Evolutionary conservation across 805 yeast genomes (phyloP).

Genomic region (Suhomyces xylopsoci): DNA sequence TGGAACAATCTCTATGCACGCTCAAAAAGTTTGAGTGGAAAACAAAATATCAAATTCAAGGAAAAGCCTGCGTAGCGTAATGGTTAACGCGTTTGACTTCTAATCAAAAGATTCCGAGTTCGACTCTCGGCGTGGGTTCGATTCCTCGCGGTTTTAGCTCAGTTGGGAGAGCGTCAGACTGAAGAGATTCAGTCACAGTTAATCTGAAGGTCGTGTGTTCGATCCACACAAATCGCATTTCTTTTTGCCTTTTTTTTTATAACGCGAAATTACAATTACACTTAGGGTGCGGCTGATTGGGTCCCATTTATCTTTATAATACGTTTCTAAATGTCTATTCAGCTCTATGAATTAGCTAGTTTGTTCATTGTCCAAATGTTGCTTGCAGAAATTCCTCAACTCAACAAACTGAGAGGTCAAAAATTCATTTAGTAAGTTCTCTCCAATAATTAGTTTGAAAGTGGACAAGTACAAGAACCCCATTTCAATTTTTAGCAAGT

Average conservation of each 20-base stretch:
- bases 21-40: not conserved
- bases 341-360: conserved; percentile 11
- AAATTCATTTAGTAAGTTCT: conserved; percentile 28
- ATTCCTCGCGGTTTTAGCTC: conserved; percentile 26
- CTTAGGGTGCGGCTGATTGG: conserved; percentile 8
- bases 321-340: conserved; percentile 13
- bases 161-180: conserved; percentile 34
- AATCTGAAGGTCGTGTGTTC: conserved; percentile 88
- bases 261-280: too few relatives aligned
- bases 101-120: conserved; percentile 65
- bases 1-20: too few relatives aligned
- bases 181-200: conserved; percentile 22
- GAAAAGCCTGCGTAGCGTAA: conserved; percentile 57
- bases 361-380: conserved; percentile 5
- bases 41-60: not conserved
- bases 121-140: conserved; percentile 52
- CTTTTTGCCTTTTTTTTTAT: conserved; percentile 11
- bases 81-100: conserved; percentile 68
- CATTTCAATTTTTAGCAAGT: conserved; percentile 48
- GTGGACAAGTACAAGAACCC: conserved; percentile 48
- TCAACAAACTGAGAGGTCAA: conserved; percentile 30
- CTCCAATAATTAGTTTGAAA: conserved; percentile 47
- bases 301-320: conserved; percentile 20
- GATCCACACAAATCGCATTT: conserved; percentile 72
- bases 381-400: conserved; percentile 23